Evolutionary conservation across 371 early-diverging fungal genomes (phyloP).

Genomic region (Mortierella sp.): DNA sequence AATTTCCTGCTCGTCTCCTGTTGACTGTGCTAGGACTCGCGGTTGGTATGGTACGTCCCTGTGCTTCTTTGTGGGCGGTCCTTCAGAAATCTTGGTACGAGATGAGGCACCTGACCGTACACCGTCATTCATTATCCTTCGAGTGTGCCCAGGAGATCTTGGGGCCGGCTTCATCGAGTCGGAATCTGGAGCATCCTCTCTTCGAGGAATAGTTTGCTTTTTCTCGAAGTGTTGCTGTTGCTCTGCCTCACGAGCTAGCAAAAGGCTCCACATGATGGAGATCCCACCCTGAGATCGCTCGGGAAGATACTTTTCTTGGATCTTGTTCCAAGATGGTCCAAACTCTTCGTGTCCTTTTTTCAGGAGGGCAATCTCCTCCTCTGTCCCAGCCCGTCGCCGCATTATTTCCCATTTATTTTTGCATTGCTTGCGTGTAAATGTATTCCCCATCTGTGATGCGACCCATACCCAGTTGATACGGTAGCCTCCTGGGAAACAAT

Average conservation of each 20-base stretch:
- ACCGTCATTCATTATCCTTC: neutral
- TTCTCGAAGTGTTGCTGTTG: constrained; percentile 20
- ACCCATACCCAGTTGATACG: constrained; percentile 58
- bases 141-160: neutral
- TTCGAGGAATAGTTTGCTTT: neutral
- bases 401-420: constrained; percentile 57
- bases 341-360: constrained; percentile 46
- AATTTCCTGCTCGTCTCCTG: constrained; percentile 7
- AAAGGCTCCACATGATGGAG: constrained; percentile 53
- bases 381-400: constrained; percentile 51
- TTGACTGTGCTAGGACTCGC: neutral
- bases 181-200: neutral
- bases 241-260: constrained; percentile 43
- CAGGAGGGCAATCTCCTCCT: constrained; percentile 37
- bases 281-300: constrained; percentile 52
- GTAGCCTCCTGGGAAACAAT: constrained; percentile 48
- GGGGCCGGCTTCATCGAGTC: neutral
- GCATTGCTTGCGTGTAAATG: constrained; percentile 52
- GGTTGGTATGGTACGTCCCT: neutral
- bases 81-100: neutral
- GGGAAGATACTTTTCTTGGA: constrained; percentile 54
- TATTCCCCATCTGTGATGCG: constrained; percentile 54
- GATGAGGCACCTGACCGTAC: neutral
- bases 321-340: constrained; percentile 47
- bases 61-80: neutral